phyloP scores from a whole-genome alignment of 768 basidiomycete species.

The Ephemerocybe angulata region DNA sequence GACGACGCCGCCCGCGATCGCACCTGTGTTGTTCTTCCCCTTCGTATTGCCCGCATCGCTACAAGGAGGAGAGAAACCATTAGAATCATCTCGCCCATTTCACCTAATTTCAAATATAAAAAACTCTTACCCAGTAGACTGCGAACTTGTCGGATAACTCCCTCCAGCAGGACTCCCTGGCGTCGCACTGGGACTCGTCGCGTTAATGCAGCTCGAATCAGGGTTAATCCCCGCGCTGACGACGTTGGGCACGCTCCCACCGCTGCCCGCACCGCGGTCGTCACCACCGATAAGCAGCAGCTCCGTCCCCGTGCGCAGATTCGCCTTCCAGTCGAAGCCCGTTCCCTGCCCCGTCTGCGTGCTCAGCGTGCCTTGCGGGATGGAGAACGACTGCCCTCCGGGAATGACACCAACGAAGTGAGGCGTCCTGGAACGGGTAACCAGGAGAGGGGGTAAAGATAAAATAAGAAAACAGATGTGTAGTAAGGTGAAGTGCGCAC shows the following conservation, averaged over 20 bases:
- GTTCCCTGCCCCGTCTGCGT: slow-evolving; percentile 42
- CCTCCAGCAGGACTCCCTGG: slow-evolving; percentile 75
- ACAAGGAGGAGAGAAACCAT: too few species aligned
- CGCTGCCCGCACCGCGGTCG: slow-evolving; percentile 59
- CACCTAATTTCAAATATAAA: neutral
- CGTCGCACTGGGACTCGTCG: slow-evolving; percentile 70
- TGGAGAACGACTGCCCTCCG: slow-evolving; percentile 69
- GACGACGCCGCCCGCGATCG: slow-evolving; percentile 50
- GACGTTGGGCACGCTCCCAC: slow-evolving; percentile 58
- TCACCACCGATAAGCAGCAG: slow-evolving; percentile 69
- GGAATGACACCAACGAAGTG: slow-evolving; percentile 72
- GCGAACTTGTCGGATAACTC: slow-evolving; percentile 54
- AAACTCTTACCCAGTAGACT: neutral
- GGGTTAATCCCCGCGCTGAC: slow-evolving; percentile 49
- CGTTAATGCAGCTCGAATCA: slow-evolving; percentile 52
- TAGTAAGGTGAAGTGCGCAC: slow-evolving; percentile 15
- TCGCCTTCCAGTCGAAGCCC: slow-evolving; percentile 68
- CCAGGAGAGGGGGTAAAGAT: neutral
- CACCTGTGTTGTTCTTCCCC: slow-evolving; percentile 39
- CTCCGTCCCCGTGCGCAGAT: slow-evolving; percentile 61
- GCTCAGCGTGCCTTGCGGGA: slow-evolving; percentile 51
- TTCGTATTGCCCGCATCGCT: too few species aligned
- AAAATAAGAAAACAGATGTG: neutral
- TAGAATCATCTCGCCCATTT: neutral
- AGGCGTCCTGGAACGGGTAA: slow-evolving; percentile 40